Evolutionary conservation across 768 basidiomycete species (phyloP), one percentile per base, ranked within the genome.

Genomic region (Butyriboletus loyo): DNA sequence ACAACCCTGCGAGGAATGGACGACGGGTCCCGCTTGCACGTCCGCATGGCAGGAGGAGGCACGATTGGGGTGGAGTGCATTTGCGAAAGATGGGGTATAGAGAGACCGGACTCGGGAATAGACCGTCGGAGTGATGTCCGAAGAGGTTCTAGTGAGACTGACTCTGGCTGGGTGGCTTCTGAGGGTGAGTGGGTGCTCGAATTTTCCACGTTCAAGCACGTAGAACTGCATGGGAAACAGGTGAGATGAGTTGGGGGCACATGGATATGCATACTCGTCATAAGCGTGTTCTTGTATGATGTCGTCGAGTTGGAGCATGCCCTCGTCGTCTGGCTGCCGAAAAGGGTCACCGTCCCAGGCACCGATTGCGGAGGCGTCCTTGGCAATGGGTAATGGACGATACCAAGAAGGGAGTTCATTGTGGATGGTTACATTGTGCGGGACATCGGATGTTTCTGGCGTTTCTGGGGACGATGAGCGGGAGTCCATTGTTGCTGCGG

Each of bases 391-490:
- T 25, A 77, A 67, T 11, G 81, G 66, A 45, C 75, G 71, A 62
- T 81, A 83, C 86, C 87, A 88, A 22, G 83, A 74, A 25, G 76
- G 71, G 32, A 78, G 70, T 36, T 74, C 78, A 55, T 69, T 72
- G 42, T 81, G 83, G 44, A 84, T 77, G 54, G 75, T 62, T 40
- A 82, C 66, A 7, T 76, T 71, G 50, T 80, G 77, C 0, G 76
- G 64, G n/a, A 71, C 69, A 62, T 87, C 84, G 14, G 78, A 78
- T 0, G 81, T 71, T 46, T 85, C 85, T 48, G 88, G 86, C 0
- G 87, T 89, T 41, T 75, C 70, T 7, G 88, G 88, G 0, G 88
- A 89, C 2, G 86, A 78, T 5, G 87, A 88, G 40, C 88, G 84
- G 49, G 88, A 87, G 63, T 73, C 75, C 54, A 75, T 71, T 19